These are phyloP conservation scores for Mortierella sp. DNA, from an alignment of 371 early-diverging fungal genomes.

Conservation along the genomic window DNA sequence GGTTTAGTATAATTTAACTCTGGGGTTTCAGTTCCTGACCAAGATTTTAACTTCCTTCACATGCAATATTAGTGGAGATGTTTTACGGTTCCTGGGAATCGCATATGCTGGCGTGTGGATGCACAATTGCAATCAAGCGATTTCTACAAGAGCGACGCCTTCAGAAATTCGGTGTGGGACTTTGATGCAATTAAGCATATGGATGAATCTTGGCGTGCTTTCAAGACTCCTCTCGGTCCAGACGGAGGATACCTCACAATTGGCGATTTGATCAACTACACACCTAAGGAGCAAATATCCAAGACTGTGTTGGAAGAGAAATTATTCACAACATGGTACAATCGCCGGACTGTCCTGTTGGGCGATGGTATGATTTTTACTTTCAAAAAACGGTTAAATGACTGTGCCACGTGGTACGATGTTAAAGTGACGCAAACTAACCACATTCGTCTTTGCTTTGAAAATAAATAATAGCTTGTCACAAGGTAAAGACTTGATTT, in stretches of 20 bases:
- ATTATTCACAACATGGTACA: constrained; percentile 27
- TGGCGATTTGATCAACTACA: constrained; percentile 10
- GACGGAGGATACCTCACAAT: background rate
- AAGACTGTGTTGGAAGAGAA: constrained; percentile 31
- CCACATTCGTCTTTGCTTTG: background rate
- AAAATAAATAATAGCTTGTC: constrained; percentile 6
- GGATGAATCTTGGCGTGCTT: background rate
- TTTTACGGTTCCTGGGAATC: background rate
- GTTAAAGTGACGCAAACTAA: background rate
- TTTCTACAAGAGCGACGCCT: background rate
- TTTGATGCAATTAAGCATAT: background rate
- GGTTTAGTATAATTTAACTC: background rate
- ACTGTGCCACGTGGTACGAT: background rate
- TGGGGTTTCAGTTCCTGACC: background rate
- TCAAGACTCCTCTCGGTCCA: background rate
- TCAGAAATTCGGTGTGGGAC: background rate
- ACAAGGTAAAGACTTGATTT: constrained; percentile 12
- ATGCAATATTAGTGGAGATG: background rate
- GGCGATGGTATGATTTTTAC: constrained; percentile 23
- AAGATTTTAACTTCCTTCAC: background rate
- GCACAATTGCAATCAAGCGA: background rate
- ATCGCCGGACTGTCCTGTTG: constrained; percentile 21
- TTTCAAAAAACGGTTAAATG: too few relatives aligned
- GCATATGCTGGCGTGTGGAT: background rate
- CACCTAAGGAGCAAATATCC: constrained; percentile 17